Conservation (phyloP, 1,284 basidiomycete species). For the Rhodotorula sp. region DNA sequence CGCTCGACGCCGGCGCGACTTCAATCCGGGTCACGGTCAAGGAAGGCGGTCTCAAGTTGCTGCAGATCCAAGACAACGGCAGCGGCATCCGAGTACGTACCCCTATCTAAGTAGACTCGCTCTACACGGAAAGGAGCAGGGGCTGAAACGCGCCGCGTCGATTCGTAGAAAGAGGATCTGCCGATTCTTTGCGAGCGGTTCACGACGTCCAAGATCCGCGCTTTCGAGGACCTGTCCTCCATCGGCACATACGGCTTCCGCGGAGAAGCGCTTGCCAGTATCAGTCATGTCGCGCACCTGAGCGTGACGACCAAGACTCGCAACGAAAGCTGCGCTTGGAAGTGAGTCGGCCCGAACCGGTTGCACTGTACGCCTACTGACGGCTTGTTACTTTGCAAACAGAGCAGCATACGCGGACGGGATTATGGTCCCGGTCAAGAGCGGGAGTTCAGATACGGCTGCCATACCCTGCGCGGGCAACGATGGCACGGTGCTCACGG, state of each 20-base stretch:
- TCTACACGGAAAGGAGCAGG: rapidly evolving
- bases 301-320: conserved; percentile 86
- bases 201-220: conserved; percentile 88
- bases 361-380: background rate
- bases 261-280: conserved; percentile 94
- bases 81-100: conserved; percentile 77
- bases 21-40: conserved; percentile 84
- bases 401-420: conserved; percentile 82
- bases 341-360: conserved; percentile 57
- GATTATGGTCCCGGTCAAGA: conserved; percentile 63
- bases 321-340: conserved; percentile 76
- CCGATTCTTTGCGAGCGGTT: conserved; percentile 91
- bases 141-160: background rate
- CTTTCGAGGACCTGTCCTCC: conserved; percentile 80
- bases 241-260: conserved; percentile 94
- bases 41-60: conserved; percentile 90
- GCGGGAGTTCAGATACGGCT: conserved; percentile 62
- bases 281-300: conserved; percentile 89
- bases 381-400: background rate
- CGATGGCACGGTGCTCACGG: conserved; percentile 86
- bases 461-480: conserved; percentile 90
- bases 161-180: conserved; percentile 64
- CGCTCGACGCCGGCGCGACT: conserved; percentile 86
- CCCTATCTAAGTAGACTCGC: too few species aligned
- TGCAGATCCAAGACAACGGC: conserved; percentile 97